Percentiles rank a stretch among this genome's conserved stretches.
These are phyloP conservation scores for Apiotrichum domesticum DNA, from an alignment of 1,284 basidiomycete genomes.

Conservation along the genomic window DNA sequence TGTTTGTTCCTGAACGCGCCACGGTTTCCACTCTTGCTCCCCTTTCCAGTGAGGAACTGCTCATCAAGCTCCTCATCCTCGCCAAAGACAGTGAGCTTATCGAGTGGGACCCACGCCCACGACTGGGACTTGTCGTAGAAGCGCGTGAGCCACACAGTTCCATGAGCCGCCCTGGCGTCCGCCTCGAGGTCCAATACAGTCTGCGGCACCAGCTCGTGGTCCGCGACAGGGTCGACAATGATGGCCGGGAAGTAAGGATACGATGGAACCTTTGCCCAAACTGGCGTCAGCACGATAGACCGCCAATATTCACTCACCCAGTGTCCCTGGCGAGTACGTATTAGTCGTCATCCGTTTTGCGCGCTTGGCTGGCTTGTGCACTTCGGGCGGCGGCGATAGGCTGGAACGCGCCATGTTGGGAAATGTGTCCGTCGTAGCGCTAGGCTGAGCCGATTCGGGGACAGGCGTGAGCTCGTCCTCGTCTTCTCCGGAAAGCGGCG, in stretches of 20 bases:
- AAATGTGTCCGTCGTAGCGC: neutral
- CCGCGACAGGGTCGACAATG: slow-evolving; percentile 40
- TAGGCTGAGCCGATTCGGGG: slow-evolving; percentile 3
- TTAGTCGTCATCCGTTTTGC: slow-evolving; percentile 7
- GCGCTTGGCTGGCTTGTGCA: slow-evolving; percentile 2
- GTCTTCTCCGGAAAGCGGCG: neutral
- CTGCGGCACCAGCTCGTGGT: slow-evolving; percentile 53
- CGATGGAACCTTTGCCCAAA: slow-evolving; percentile 42
- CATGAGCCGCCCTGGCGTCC: slow-evolving; percentile 4
- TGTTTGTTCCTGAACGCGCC: slow-evolving; percentile 21
- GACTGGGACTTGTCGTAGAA: slow-evolving; percentile 61
- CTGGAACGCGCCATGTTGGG: neutral
- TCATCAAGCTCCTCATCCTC: slow-evolving; percentile 47
- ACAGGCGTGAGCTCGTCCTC: slow-evolving; percentile 10
- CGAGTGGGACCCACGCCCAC: slow-evolving; percentile 56
- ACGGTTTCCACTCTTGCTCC: neutral
- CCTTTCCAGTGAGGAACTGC: slow-evolving; percentile 26
- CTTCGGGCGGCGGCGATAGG: slow-evolving; percentile 4
- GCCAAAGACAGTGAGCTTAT: slow-evolving; percentile 55
- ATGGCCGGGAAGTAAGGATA: slow-evolving; percentile 48
- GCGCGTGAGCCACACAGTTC: slow-evolving; percentile 52
- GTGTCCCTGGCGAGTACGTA: slow-evolving; percentile 31
- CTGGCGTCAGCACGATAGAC: slow-evolving; percentile 18
- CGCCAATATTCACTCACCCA: slow-evolving; percentile 26
- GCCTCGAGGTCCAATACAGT: slow-evolving; percentile 48